Percentiles rank a stretch among this genome's conserved stretches.
phyloP scores from a whole-genome alignment of 345 rosid species.

The Microcos paniculata region DNA sequence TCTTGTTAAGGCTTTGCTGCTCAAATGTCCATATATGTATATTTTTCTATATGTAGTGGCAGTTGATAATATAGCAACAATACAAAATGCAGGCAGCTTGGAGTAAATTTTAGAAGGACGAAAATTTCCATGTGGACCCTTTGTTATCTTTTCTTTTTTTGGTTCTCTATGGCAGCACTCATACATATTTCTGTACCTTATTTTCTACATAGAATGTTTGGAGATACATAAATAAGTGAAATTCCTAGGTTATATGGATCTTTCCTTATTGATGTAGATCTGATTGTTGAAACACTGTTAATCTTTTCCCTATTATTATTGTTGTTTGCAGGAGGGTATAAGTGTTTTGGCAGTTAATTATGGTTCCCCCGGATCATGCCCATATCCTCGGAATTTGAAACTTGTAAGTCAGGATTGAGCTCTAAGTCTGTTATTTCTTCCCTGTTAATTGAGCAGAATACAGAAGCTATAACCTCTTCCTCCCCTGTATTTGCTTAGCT shows the following conservation, averaged over 20 bases:
- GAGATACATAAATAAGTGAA: neutral
- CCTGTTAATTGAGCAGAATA: neutral
- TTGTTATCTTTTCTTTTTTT: neutral
- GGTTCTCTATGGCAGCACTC: neutral
- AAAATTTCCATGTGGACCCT: neutral
- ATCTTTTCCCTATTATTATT: neutral
- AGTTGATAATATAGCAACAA: too few species aligned
- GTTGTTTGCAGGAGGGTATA: conserved; percentile 66
- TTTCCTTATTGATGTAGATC: neutral
- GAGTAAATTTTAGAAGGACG: too few species aligned
- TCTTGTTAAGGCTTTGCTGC: too few species aligned
- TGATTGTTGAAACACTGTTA: too few species aligned
- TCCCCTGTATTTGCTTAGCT: neutral
- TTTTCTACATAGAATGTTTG: too few species aligned
- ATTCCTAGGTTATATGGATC: neutral
- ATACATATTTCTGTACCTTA: too few species aligned
- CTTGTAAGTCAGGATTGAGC: conserved; percentile 47
- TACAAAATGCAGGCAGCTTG: too few species aligned
- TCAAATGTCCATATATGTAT: too few species aligned
- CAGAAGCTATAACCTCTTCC: neutral
- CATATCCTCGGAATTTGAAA: conserved; percentile 72
- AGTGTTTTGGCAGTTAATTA: conserved; percentile 79
- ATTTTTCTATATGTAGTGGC: too few species aligned
- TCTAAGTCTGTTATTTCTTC: conserved; percentile 12
- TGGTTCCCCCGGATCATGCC: conserved; percentile 79